Base-by-base conservation (phyloP, 257 asterid genomes). In the Haberlea rhodopensis region DNA sequence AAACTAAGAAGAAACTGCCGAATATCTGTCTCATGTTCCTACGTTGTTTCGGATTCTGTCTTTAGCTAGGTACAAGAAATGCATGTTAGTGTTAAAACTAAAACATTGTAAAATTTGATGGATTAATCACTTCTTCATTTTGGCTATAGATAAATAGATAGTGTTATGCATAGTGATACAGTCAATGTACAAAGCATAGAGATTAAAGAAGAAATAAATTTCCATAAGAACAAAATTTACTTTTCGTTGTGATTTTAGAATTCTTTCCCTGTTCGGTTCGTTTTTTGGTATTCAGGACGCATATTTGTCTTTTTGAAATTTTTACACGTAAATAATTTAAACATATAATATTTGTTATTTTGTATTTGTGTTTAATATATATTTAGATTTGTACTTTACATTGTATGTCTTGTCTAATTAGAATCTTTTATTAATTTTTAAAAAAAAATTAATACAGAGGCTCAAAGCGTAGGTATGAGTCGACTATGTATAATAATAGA, bases 11-110 rank as follows among this genome's bases (percentile, higher is more conserved):
- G 56, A 77, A 62, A 18, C 49, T 26, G 23, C 61, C 52, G 67
- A 63, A 61, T 63, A 20, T 52, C 4, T 53, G 78, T 49, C 46
- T 69, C 63, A 74, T 69, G 62, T 73, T 76, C 63, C 46, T 65
- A 28, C 58, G 48, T 18, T 72, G 77, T 67, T 68, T 69, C 31
- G 67, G 70, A 22, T 52, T 54, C 1, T 61, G 67, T 46, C 51
- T 63, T 13, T 43, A 20, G 16, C 25, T 46, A 48, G 40, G 24
- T 23, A 13, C 22, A 24, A 29, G 16, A 45, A 61, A 43, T 43
- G 49, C 19, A 40, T 40, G 49, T 19, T 15, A 13, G 19, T 15
- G 49, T 15, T 13, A 15, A 13, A 8, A 40, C 49, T 40, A 13
- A 13, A 40, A 15, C 49, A 15, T 13, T 40, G 49, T 40, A 40